Conservation (phyloP, 176 grass and related monocot species). For the Musa troglodytarum region DNA sequence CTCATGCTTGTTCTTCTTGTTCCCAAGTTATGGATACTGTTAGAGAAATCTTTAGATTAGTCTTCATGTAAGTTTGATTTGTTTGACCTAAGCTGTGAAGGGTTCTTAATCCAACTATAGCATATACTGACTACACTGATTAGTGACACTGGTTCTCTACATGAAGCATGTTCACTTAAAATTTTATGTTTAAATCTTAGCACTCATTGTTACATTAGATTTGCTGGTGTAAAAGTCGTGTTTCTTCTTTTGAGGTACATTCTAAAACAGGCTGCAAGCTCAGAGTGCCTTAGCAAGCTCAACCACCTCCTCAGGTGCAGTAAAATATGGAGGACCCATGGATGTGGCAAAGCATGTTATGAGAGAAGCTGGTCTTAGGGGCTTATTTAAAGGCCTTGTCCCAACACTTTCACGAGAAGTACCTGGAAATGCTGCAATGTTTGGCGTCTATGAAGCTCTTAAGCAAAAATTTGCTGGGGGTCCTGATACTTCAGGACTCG, state of each 20-base stretch:
- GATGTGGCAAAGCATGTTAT: conserved; percentile 59
- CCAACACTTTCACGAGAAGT: conserved; percentile 62
- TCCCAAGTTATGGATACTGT: too few species aligned
- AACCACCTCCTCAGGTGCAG: conserved; percentile 13
- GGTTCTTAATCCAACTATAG: too few species aligned
- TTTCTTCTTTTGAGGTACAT: background rate
- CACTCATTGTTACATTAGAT: background rate
- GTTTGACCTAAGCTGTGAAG: too few species aligned
- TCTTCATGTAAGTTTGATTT: too few species aligned
- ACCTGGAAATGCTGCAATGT: conserved; percentile 64
- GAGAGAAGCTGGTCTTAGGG: conserved; percentile 39
- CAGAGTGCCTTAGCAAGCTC: conserved; percentile 46
- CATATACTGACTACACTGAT: too few species aligned
- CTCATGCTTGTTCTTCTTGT: too few species aligned
- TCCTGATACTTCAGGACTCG: conserved; percentile 42
- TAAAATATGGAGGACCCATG: conserved; percentile 58
- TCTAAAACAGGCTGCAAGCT: conserved; percentile 54
- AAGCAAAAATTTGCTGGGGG: conserved; percentile 50
- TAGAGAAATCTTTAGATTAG: too few species aligned
- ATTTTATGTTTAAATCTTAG: background rate
- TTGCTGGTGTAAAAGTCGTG: background rate
- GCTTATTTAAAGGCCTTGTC: conserved; percentile 53
- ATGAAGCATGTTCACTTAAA: too few species aligned
- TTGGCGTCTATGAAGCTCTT: conserved; percentile 54
- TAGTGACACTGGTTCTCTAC: too few species aligned